Conservation (phyloP, 176 grass and related monocot species). For the Oryza glaberrima region DNA sequence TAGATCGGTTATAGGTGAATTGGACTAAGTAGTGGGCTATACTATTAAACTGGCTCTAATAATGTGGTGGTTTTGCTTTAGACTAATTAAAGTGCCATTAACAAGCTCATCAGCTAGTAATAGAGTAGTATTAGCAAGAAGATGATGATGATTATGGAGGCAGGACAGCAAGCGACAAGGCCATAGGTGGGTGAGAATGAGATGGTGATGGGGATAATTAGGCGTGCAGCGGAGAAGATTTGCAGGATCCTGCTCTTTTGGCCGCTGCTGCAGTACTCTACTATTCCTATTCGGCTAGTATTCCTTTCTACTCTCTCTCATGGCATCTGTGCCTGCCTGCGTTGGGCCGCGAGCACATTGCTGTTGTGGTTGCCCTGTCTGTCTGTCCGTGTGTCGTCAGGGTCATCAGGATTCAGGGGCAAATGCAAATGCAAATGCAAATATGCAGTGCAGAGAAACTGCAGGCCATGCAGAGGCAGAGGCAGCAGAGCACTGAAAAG, state of each 20-base stretch:
- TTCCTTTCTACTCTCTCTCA: background rate
- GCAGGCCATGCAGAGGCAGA: background rate
- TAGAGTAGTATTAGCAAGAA: no score
- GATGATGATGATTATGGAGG: background rate
- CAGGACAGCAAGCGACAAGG: slow-evolving; percentile 26
- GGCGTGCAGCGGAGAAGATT: slow-evolving; percentile 51
- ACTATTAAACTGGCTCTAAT: background rate
- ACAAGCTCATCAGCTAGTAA: background rate
- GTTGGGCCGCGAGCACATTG: slow-evolving; percentile 41
- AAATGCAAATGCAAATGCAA: background rate
- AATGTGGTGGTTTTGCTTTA: background rate
- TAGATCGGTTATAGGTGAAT: no score
- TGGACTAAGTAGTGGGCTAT: no score
- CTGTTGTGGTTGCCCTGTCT: slow-evolving; percentile 12
- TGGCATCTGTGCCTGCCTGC: background rate
- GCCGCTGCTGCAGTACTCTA: background rate
- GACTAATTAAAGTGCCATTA: background rate
- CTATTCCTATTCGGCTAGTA: background rate
- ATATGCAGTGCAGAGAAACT: background rate
- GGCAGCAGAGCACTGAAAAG: slow-evolving; percentile 35
- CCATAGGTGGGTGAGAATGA: background rate
- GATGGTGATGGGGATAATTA: slow-evolving; percentile 40
- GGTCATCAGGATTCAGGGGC: background rate
- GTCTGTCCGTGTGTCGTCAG: background rate
- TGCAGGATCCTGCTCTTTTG: slow-evolving; percentile 56